phyloP scores from a whole-genome alignment of 2,329 filamentous ascomycete species.

The Alternaria postmessia region DNA sequence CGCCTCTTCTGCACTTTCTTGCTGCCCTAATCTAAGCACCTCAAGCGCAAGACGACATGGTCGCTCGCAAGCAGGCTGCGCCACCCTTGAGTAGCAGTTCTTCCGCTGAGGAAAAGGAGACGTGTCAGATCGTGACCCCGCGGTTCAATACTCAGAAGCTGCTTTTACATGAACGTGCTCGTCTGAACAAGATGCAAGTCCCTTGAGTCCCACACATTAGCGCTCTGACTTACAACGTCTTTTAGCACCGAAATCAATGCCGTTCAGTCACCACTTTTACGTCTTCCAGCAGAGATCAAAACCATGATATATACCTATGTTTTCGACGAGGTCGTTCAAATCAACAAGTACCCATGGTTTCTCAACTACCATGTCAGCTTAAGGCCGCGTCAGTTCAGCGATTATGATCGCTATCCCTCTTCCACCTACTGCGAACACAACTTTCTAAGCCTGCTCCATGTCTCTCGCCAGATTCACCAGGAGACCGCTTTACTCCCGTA shows the following conservation, averaged over 20 bases:
- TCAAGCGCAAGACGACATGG: background rate
- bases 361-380: too few relatives aligned
- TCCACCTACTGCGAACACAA: too few relatives aligned
- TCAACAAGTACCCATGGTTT: too few relatives aligned
- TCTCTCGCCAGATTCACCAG: conserved; percentile 18
- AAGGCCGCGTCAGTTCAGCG: too few relatives aligned
- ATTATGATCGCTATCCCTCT: too few relatives aligned
- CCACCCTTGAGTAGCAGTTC: too few relatives aligned
- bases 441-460: background rate
- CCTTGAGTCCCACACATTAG: rapidly evolving
- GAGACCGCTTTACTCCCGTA: conserved; percentile 16
- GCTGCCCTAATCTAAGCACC: background rate
- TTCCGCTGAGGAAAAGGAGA: background rate
- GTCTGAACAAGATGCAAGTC: background rate
- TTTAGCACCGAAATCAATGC: background rate
- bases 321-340: background rate
- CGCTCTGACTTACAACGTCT: rapidly evolving
- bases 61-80: background rate
- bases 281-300: conserved; percentile 17
- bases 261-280: background rate
- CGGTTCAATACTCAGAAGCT: rapidly evolving
- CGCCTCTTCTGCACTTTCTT: rapidly evolving
- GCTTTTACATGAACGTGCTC: background rate
- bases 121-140: background rate
- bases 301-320: conserved; percentile 10